Evolutionary conservation across 2,329 filamentous ascomycete genomes (phyloP).

Genomic region (Amauroascus verrucosus): DNA sequence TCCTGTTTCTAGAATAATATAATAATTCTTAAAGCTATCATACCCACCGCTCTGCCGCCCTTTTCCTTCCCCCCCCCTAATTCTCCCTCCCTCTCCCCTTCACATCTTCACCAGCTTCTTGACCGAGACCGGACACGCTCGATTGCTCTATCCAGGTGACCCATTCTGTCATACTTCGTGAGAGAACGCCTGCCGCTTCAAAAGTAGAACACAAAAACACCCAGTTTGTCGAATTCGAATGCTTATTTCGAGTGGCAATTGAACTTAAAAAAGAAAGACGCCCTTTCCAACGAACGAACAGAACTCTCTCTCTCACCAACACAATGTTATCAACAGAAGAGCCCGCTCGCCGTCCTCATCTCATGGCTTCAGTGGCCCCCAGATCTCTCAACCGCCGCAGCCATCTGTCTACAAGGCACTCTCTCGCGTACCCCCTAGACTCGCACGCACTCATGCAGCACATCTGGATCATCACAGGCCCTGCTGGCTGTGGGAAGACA

Average conservation of each 20-base stretch:
- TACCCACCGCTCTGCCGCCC: background rate
- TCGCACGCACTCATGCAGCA: constrained; percentile 42
- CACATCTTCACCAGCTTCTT: background rate
- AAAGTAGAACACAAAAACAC: no score
- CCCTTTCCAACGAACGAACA: background rate
- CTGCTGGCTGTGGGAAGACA: constrained; percentile 69
- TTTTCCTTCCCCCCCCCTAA: background rate
- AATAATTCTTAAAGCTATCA: background rate
- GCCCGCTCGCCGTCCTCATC: constrained; percentile 14
- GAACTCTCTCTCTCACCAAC: constrained; percentile 3
- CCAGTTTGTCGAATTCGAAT: no score
- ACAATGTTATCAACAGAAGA: constrained; percentile 36
- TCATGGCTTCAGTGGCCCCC: constrained; percentile 8
- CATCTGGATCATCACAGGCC: constrained; percentile 72
- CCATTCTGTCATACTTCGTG: background rate
- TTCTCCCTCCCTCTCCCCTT: background rate
- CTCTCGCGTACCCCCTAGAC: background rate
- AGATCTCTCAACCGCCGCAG: background rate
- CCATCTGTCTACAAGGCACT: background rate
- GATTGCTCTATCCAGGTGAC: background rate
- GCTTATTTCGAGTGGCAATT: background rate
- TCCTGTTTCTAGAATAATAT: constrained; percentile 4
- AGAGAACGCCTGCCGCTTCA: background rate
- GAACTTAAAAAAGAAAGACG: background rate
- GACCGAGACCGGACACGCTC: no score